phyloP scores from a whole-genome alignment of 1,139 yeast species.

The Kurtzmaniella natalensis region DNA sequence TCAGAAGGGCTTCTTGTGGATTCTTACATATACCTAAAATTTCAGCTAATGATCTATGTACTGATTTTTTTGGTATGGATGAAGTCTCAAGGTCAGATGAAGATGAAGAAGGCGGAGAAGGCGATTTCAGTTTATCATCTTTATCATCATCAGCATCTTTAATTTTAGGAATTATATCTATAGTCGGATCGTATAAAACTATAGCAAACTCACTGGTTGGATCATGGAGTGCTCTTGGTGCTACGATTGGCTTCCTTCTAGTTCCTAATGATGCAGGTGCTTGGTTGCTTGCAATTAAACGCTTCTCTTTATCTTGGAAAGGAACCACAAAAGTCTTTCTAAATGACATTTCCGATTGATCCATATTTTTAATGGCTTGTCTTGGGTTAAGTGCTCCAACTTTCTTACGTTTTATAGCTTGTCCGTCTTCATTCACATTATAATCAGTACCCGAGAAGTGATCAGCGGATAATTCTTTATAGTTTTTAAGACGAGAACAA shows the following conservation, averaged over 20 bases:
- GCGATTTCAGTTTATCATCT: constrained; percentile 14
- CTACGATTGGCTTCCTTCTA: constrained; percentile 59
- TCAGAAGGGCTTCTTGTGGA: constrained; percentile 45
- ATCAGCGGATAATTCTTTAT: constrained; percentile 12
- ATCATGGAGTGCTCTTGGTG: constrained; percentile 89
- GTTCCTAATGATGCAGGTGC: constrained; percentile 79
- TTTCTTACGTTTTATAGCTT: constrained; percentile 22
- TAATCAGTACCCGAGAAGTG: background rate
- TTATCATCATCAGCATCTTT: constrained; percentile 18
- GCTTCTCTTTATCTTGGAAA: constrained; percentile 26
- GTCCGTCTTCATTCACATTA: constrained; percentile 24
- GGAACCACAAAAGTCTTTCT: constrained; percentile 50
- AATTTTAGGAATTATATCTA: constrained; percentile 56
- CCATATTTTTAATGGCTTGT: constrained; percentile 27
- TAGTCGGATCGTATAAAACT: constrained; percentile 91
- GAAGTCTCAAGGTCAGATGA: no score
- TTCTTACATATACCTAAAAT: constrained; percentile 65
- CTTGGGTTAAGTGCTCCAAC: constrained; percentile 52
- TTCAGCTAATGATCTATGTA: constrained; percentile 72
- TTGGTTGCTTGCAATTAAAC: constrained; percentile 30
- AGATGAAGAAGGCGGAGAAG: constrained; percentile 6
- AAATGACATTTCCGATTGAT: constrained; percentile 28
- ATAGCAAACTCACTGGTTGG: constrained; percentile 93
- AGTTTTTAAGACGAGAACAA: constrained; percentile 13
- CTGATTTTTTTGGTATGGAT: constrained; percentile 26